These are phyloP conservation scores for Pythium monospermum DNA, from an alignment of 352 stramenopile species.

Conservation along the genomic window DNA sequence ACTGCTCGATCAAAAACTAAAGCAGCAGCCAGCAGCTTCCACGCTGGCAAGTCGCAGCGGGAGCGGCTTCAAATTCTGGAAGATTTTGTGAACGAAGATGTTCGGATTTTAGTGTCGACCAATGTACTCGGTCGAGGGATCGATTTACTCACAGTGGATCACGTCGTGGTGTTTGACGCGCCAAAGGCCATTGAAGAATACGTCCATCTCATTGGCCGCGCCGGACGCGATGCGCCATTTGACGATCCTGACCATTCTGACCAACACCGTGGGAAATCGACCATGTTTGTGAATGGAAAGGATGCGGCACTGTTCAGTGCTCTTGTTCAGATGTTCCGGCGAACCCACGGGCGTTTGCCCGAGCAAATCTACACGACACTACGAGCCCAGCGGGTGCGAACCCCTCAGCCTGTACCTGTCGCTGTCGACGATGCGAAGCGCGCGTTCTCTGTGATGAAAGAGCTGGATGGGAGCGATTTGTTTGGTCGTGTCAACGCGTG, in stretches of 20 bases:
- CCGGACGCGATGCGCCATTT: slow-evolving; percentile 18
- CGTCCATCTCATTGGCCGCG: slow-evolving; percentile 60
- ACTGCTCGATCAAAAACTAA: slow-evolving; percentile 20
- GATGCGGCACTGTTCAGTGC: slow-evolving; percentile 39
- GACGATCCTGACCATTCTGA: slow-evolving; percentile 4
- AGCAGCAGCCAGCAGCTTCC: slow-evolving; percentile 46
- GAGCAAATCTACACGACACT: slow-evolving; percentile 40
- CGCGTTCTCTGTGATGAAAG: slow-evolving; percentile 33
- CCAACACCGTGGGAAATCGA: slow-evolving; percentile 18
- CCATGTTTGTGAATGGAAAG: slow-evolving; percentile 43
- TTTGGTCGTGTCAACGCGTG: slow-evolving; percentile 18
- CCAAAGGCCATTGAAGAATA: slow-evolving; percentile 53
- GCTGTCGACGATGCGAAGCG: slow-evolving; percentile 43
- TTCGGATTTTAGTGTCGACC: slow-evolving; percentile 55
- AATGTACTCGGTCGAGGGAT: slow-evolving; percentile 72
- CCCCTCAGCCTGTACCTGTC: slow-evolving; percentile 5
- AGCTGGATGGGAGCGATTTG: slow-evolving; percentile 15
- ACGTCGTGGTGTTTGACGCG: slow-evolving; percentile 74
- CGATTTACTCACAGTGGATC: slow-evolving; percentile 55
- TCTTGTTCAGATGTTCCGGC: slow-evolving; percentile 30
- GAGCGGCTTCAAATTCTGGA: slow-evolving; percentile 53
- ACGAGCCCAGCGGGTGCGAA: slow-evolving; percentile 8
- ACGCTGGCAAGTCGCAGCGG: slow-evolving; percentile 56
- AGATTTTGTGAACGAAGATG: slow-evolving; percentile 44
- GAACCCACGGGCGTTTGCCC: slow-evolving; percentile 26